Percentiles rank a stretch among this genome's conserved stretches.
These are phyloP conservation scores for Pleoardoris graminearum DNA, from an alignment of 2,329 filamentous ascomycete genomes.

Conservation along the genomic window DNA sequence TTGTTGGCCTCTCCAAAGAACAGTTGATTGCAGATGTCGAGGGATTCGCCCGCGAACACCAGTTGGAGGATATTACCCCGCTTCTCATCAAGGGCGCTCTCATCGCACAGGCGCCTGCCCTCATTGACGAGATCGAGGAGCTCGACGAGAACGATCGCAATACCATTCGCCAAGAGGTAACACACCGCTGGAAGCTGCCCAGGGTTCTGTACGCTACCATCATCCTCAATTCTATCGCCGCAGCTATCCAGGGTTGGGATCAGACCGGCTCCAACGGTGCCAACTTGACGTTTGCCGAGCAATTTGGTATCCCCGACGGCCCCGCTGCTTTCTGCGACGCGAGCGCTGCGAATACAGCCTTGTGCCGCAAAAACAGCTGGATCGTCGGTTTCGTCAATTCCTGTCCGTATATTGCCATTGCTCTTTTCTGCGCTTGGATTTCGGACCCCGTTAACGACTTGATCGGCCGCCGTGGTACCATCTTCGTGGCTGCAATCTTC, in stretches of 20 bases:
- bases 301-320: conserved; percentile 35
- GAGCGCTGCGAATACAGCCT: conserved; percentile 23
- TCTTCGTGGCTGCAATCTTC: conserved; percentile 42
- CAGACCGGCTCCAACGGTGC: conserved; percentile 58
- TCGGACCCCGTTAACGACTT: conserved; percentile 37
- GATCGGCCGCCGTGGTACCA: conserved; percentile 37
- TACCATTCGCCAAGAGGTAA: conserved; percentile 62
- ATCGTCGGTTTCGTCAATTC: conserved; percentile 40
- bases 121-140: conserved; percentile 64
- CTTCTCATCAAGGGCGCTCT: conserved; percentile 63
- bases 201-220: conserved; percentile 67
- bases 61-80: conserved; percentile 60
- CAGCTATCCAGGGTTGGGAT: conserved; percentile 69
- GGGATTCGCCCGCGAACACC: conserved; percentile 63
- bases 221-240: conserved; percentile 68
- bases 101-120: conserved; percentile 69
- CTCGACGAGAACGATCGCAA: conserved; percentile 65
- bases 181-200: conserved; percentile 65
- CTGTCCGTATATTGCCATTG: conserved; percentile 37
- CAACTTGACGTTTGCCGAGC: conserved; percentile 61
- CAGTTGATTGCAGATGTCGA: conserved; percentile 61
- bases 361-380: conserved; percentile 38
- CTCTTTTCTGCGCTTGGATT: conserved; percentile 32
- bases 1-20: conserved; percentile 58
- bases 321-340: conserved; percentile 19